Conservation (phyloP, 108 stramenopile species). For the Aurantiochytrium sp. region DNA sequence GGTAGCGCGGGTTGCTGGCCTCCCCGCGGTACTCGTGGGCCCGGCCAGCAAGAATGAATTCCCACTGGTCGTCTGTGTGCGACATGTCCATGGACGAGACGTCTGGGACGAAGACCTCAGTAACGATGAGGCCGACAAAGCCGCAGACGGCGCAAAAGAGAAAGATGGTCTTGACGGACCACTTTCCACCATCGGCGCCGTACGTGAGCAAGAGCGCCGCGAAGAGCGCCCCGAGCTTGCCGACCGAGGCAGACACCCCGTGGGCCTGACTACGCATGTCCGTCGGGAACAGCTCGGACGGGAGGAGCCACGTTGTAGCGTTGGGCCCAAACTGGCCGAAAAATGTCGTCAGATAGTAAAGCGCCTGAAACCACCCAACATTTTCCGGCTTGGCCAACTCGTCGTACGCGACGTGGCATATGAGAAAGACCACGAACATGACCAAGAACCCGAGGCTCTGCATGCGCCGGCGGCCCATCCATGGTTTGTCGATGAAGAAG, state of each 20-base stretch:
- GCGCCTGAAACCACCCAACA: background rate
- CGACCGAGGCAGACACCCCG: slow-evolving; percentile 56
- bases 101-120: background rate
- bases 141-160: background rate
- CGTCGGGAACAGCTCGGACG: slow-evolving; percentile 57
- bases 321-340: slow-evolving; percentile 62
- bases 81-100: background rate
- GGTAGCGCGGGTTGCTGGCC: background rate
- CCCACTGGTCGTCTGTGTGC: background rate
- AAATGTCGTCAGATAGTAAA: slow-evolving; percentile 51
- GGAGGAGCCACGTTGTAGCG: slow-evolving; percentile 61
- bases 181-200: background rate
- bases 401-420: background rate
- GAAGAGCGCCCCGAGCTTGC: slow-evolving; percentile 45
- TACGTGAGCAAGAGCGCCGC: background rate
- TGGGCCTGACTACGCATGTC: slow-evolving; percentile 50
- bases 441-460: slow-evolving; percentile 47
- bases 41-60: background rate
- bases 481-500: slow-evolving; percentile 32
- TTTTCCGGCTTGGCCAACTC: background rate
- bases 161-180: background rate
- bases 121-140: background rate
- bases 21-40: background rate
- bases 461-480: slow-evolving; percentile 47
- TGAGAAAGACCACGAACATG: slow-evolving; percentile 24